These are phyloP conservation scores for Heterobasidion annosum DNA, from an alignment of 1,284 basidiomycete species.

Conservation along the genomic window DNA sequence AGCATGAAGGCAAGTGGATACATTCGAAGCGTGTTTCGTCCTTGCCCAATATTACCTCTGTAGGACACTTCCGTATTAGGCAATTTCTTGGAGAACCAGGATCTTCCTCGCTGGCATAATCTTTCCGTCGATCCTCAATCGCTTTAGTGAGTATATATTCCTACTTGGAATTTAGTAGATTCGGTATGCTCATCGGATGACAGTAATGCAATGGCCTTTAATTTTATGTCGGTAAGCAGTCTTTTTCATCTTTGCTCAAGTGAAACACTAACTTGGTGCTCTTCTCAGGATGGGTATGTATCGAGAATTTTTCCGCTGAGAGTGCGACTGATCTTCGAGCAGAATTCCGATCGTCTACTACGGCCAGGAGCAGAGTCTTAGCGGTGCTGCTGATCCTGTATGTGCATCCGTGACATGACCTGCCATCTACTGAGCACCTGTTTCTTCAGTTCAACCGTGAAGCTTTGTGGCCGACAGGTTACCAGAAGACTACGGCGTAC, in stretches of 20 bases:
- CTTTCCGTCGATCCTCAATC: constrained; percentile 51
- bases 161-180: not conserved
- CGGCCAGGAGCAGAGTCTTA: constrained; percentile 66
- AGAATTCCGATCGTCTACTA: constrained; percentile 78
- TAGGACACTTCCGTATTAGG: constrained; percentile 48
- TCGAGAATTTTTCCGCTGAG: not conserved
- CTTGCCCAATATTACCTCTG: constrained; percentile 6
- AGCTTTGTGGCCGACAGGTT: constrained; percentile 69
- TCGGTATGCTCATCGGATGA: constrained; percentile 15
- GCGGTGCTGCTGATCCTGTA: constrained; percentile 54
- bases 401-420: constrained; percentile 11
- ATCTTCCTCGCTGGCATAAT: constrained; percentile 68
- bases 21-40: constrained; percentile 12
- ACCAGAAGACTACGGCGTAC: constrained; percentile 52
- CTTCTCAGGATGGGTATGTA: not conserved
- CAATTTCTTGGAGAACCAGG: constrained; percentile 83
- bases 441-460: constrained; percentile 56
- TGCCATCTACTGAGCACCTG: not conserved
- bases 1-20: constrained; percentile 31
- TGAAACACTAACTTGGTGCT: not conserved
- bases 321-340: constrained; percentile 20
- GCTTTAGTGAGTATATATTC: constrained; percentile 36
- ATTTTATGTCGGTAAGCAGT: constrained; percentile 46
- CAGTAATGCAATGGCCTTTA: constrained; percentile 45
- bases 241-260: constrained; percentile 23